A percentile compares a stretch with the other conserved stretches of the same genome.
phyloP scores from a whole-genome alignment of 1,139 yeast species.

The Fermentozyma sake region DNA sequence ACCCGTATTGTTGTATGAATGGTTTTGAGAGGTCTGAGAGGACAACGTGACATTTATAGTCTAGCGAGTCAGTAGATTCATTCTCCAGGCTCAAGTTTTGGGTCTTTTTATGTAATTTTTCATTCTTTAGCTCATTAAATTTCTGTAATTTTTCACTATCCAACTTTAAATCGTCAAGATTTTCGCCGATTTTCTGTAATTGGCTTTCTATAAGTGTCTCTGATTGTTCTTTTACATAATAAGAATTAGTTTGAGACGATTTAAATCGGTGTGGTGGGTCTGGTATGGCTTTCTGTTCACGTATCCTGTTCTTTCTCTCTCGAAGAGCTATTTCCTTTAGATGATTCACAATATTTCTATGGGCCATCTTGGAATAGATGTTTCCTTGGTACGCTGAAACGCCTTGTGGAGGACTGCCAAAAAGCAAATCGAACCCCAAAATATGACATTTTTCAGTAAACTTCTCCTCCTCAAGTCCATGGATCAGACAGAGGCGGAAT shows the following conservation, averaged over 20 bases:
- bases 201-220: conserved; percentile 17
- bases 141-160: conserved; percentile 9
- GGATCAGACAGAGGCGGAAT: conserved; percentile 23
- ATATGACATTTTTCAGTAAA: conserved; percentile 59
- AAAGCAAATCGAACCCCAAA: conserved; percentile 81
- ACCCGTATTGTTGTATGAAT: conserved; percentile 59
- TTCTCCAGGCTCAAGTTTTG: too few relatives aligned
- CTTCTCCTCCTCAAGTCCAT: conserved; percentile 37
- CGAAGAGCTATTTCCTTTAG: conserved; percentile 41
- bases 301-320: conserved; percentile 4
- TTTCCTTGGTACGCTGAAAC: conserved; percentile 84
- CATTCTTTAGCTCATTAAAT: too few relatives aligned
- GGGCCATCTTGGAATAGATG: conserved; percentile 65
- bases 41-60: conserved; percentile 49
- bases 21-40: conserved; percentile 88
- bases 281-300: too few relatives aligned
- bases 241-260: conserved; percentile 16
- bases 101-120: too few relatives aligned
- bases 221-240: conserved; percentile 25
- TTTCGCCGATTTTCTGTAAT: conserved; percentile 14
- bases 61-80: too few relatives aligned
- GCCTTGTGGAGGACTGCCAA: conserved; percentile 75
- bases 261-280: too few relatives aligned
- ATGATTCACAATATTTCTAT: conserved; percentile 51
- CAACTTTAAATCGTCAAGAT: conserved; percentile 10